These are phyloP conservation scores for Epicoccum nigrum DNA, from an alignment of 2,329 filamentous ascomycete species.

Conservation along the genomic window DNA sequence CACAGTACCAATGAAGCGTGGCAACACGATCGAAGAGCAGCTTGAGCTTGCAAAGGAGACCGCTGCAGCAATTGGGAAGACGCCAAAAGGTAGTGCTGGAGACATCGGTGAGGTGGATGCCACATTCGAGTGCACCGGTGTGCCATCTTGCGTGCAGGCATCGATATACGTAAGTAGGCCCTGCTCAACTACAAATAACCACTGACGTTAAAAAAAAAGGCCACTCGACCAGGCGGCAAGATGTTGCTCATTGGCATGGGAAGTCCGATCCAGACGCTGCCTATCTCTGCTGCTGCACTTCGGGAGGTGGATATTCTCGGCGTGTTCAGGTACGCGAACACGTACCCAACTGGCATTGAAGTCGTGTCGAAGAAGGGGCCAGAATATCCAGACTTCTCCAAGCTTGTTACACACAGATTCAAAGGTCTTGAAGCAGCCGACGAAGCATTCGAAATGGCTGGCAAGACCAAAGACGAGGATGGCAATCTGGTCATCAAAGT, in stretches of 20 bases:
- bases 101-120: conserved; percentile 65
- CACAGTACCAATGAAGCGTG: conserved; percentile 55
- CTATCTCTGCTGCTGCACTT: conserved; percentile 73
- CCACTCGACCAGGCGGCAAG: conserved; percentile 71
- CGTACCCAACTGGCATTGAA: conserved; percentile 73
- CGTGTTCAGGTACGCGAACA: conserved; percentile 79
- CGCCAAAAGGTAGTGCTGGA: conserved; percentile 39
- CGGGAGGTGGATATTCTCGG: conserved; percentile 80
- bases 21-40: conserved; percentile 60
- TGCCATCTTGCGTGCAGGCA: conserved; percentile 75
- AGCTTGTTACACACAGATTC: conserved; percentile 76
- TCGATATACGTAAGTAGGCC: conserved; percentile 65
- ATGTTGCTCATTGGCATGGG: conserved; percentile 82
- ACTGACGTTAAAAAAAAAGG: conserved; percentile 34
- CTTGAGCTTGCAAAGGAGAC: conserved; percentile 58
- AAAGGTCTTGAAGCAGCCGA: conserved; percentile 67
- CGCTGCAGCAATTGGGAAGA: conserved; percentile 51
- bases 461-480: conserved; percentile 69
- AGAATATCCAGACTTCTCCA: conserved; percentile 67
- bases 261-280: conserved; percentile 75
- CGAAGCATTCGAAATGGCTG: conserved; percentile 72
- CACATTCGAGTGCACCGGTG: conserved; percentile 78
- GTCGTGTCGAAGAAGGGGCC: conserved; percentile 56
- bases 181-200: not conserved
- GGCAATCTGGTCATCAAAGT: conserved; percentile 76